A percentile compares a stretch with the other conserved stretches of the same genome.
These are phyloP conservation scores for Collybiopsis luxurians DNA, from an alignment of 768 basidiomycete genomes.

Conservation along the genomic window DNA sequence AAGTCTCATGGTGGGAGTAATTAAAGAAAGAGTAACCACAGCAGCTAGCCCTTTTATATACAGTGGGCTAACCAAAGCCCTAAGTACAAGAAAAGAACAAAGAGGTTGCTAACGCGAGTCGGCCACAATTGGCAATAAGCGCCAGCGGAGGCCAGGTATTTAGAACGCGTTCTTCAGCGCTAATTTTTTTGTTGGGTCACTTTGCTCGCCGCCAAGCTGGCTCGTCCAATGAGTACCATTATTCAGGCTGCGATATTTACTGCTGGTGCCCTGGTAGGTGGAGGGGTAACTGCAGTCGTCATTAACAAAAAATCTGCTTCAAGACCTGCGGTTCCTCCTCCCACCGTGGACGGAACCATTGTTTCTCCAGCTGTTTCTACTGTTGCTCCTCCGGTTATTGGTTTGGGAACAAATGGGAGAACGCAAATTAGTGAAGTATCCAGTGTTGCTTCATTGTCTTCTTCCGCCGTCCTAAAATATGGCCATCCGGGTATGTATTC, in stretches of 20 bases:
- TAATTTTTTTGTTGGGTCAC: no score
- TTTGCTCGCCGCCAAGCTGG: slow-evolving; percentile 11
- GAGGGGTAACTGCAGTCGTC: slow-evolving; percentile 60
- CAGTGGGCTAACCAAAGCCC: no score
- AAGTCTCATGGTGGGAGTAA: slow-evolving; percentile 9
- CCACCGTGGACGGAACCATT: background rate
- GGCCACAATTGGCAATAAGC: no score
- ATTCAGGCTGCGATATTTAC: slow-evolving; percentile 76
- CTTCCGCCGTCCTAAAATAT: slow-evolving; percentile 59
- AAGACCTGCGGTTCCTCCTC: slow-evolving; percentile 2
- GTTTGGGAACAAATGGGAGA: slow-evolving; percentile 42
- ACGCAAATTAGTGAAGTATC: slow-evolving; percentile 35
- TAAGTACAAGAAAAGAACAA: slow-evolving; percentile 7
- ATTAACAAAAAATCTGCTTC: slow-evolving; percentile 26
- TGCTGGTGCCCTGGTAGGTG: slow-evolving; percentile 79
- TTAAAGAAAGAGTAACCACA: background rate
- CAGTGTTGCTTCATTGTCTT: slow-evolving; percentile 12
- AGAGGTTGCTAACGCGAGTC: background rate
- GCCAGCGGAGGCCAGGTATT: no score
- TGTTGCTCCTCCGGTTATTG: slow-evolving; percentile 37
- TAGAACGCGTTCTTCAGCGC: no score
- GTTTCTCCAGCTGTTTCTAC: slow-evolving; percentile 15
- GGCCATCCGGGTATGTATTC: slow-evolving; percentile 71
- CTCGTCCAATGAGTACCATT: slow-evolving; percentile 22
- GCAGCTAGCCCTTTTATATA: background rate